Evolutionary conservation across 495 filamentous ascomycete species (phyloP), one percentile per base, ranked within the genome.

Genomic region (Podospora conica): DNA sequence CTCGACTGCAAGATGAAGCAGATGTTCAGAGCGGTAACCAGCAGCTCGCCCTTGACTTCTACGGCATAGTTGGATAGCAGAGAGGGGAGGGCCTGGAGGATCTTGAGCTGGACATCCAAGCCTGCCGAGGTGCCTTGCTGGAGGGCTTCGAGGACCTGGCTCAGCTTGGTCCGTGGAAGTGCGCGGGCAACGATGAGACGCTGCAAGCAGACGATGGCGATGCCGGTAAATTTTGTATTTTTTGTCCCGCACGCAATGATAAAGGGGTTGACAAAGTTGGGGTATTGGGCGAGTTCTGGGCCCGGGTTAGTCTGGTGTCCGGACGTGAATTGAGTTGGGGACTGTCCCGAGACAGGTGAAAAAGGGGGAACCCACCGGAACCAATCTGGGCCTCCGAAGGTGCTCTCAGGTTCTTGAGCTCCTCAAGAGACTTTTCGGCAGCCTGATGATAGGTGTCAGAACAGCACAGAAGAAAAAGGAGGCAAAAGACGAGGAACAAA

Each of bases 81-180:
- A 1, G 92, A 90, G n/a, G 96, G 95, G 29, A 98, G 79, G 0
- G 93, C 91, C 74, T 98, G 95, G 20, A 98, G 81, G 28, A 98
- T 96, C 77, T 97, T 98, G 60, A 98, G 85, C 71, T 98, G 95
- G 3, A 97, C 89, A 75, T 98, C 96, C 58, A 96, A 84, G 31
- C 89, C 93, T 83, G 77, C 70, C 24, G 70, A 77, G 3, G 90
- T 89, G 60, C 90, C 92, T 71, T 97, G 92, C 71, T 88, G 87
- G 67, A 98, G 81, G 1, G 92, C 93, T 60, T 93, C 89, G 12
- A 98, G 81, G 27, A 96, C 90, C 69, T 96, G 92, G 70, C 87
- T 87, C 60, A 98, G 77, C 64, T 90, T 80, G 9, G 84, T 80
- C 66, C 84, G 86, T 7, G 95, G 89, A 60, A 98, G 77, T 9